A percentile compares a stretch with the other conserved stretches of the same genome.
Conservation (phyloP, 306 rosid genomes). For the Vigna trinervia region DNA sequence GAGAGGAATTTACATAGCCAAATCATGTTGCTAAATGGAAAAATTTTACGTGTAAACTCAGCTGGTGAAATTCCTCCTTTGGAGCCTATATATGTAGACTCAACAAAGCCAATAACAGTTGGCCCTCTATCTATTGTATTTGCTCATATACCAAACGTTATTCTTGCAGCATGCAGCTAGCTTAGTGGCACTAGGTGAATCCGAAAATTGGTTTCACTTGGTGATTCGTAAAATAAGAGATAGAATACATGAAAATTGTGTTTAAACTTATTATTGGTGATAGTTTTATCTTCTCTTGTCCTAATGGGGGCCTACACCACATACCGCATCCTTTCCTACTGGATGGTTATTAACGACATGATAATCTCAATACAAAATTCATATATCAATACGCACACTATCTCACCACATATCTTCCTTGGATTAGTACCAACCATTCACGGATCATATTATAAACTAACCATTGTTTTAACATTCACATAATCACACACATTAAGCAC, state of each 20-base stretch:
- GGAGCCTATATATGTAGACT: slow-evolving; percentile 64
- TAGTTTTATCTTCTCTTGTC: neutral
- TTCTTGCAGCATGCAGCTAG: slow-evolving; percentile 67
- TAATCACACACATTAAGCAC: no score
- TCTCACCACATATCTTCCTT: no score
- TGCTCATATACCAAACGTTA: slow-evolving; percentile 74
- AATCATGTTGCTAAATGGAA: slow-evolving; percentile 77
- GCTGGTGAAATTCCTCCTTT: slow-evolving; percentile 75
- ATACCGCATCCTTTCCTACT: no score
- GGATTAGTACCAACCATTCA: no score
- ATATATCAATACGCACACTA: no score
- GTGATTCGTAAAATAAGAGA: slow-evolving; percentile 42
- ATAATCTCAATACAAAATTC: no score
- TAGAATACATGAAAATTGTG: slow-evolving; percentile 36
- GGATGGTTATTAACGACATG: no score
- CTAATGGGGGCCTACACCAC: slow-evolving; percentile 6
- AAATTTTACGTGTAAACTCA: slow-evolving; percentile 62
- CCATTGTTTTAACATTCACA: no score
- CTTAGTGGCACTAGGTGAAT: slow-evolving; percentile 20
- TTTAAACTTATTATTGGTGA: slow-evolving; percentile 28
- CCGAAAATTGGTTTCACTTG: slow-evolving; percentile 56
- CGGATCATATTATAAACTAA: no score
- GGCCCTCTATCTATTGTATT: slow-evolving; percentile 84
- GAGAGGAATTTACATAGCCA: slow-evolving; percentile 81
- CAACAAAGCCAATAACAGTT: slow-evolving; percentile 67